phyloP scores from a whole-genome alignment of 2,329 filamentous ascomycete species.

The Chaetomium sp. region DNA sequence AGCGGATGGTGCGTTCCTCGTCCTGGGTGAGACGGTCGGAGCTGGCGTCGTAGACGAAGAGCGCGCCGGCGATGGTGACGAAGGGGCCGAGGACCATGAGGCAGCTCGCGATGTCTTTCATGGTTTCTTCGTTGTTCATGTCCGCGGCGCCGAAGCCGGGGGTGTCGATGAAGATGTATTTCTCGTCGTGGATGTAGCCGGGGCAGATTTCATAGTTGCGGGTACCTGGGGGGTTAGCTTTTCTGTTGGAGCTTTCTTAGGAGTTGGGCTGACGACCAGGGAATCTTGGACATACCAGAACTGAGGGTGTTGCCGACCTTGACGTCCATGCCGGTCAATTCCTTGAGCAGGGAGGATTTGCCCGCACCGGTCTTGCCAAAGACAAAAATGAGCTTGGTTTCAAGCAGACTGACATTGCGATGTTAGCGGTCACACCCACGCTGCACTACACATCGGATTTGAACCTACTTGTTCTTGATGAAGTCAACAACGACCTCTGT shows the following conservation, averaged over 20 bases:
- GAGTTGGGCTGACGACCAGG: background rate
- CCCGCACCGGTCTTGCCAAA: background rate
- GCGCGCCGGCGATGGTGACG: background rate
- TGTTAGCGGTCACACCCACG: too few species aligned
- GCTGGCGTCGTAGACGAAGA: background rate
- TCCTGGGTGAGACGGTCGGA: background rate
- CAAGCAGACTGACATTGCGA: background rate
- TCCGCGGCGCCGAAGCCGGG: background rate
- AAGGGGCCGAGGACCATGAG: background rate
- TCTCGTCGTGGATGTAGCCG: background rate
- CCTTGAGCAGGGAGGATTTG: background rate
- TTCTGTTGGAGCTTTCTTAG: background rate
- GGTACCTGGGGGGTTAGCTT: background rate
- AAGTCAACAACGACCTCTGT: too few species aligned
- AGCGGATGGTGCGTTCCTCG: background rate
- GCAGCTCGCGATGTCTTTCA: background rate
- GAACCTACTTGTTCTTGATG: too few species aligned
- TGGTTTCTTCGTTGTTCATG: background rate
- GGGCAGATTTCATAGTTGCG: background rate
- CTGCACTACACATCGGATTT: too few species aligned
- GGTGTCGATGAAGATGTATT: background rate
- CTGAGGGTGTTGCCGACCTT: background rate
- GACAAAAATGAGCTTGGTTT: background rate
- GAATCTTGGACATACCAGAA: background rate
- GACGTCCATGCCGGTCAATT: background rate